Percentiles rank a stretch among this genome's conserved stretches.
Evolutionary conservation across 257 asterid species (phyloP).

Genomic region (Jacaranda copaia): DNA sequence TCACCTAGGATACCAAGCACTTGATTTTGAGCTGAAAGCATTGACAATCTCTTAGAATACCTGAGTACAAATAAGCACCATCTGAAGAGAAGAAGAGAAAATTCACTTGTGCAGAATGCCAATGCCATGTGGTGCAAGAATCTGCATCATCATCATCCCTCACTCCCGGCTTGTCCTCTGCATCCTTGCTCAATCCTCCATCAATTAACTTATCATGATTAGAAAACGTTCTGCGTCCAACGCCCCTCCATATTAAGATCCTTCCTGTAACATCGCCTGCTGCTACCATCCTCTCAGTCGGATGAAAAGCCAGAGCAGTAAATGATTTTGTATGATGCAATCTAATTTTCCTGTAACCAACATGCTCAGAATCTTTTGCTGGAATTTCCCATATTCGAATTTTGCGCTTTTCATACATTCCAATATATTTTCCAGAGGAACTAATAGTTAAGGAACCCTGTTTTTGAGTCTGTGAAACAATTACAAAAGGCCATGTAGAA

Average conservation of each 20-base stretch:
- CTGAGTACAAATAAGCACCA: slow-evolving; percentile 95
- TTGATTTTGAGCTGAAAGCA: slow-evolving; percentile 30
- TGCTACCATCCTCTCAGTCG: slow-evolving; percentile 78
- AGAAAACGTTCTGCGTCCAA: slow-evolving; percentile 59
- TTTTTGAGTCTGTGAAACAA: slow-evolving; percentile 56
- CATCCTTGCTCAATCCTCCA: slow-evolving; percentile 45
- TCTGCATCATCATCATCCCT: slow-evolving; percentile 79
- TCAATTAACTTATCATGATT: slow-evolving; percentile 39
- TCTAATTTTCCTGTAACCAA: slow-evolving; percentile 54
- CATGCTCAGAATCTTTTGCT: slow-evolving; percentile 60
- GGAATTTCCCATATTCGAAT: slow-evolving; percentile 89
- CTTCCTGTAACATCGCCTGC: slow-evolving; percentile 97
- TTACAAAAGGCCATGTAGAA: slow-evolving; percentile 14
- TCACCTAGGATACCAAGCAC: slow-evolving; percentile 16
- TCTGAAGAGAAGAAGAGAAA: slow-evolving; percentile 89
- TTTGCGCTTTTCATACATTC: slow-evolving; percentile 63
- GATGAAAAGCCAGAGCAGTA: slow-evolving; percentile 89
- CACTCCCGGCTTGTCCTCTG: slow-evolving; percentile 86
- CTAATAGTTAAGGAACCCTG: slow-evolving; percentile 59
- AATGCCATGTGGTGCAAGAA: slow-evolving; percentile 94
- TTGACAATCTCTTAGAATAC: slow-evolving; percentile 45
- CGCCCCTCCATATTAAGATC: slow-evolving; percentile 90
- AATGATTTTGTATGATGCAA: slow-evolving; percentile 84
- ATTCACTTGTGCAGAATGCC: slow-evolving; percentile 93
- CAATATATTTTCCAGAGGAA: slow-evolving; percentile 73